Conservation (phyloP, 305 asterid species). For the Ajuga reptans region DNA sequence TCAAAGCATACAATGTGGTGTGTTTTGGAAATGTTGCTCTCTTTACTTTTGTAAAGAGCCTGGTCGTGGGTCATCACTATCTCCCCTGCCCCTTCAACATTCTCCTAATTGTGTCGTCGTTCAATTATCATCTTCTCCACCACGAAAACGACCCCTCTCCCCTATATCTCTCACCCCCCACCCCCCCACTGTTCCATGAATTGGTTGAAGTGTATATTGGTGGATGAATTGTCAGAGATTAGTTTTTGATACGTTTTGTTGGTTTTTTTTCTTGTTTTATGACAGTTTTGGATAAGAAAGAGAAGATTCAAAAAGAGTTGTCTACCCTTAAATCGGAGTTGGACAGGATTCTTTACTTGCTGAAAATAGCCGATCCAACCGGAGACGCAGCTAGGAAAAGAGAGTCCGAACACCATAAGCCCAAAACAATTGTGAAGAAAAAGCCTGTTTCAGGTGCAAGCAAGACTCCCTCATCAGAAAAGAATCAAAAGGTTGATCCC, state of each 20-base stretch:
- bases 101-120: not conserved
- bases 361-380: constrained; percentile 83
- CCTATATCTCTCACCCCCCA: not conserved
- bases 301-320: constrained; percentile 48
- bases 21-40: not conserved
- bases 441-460: constrained; percentile 25
- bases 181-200: constrained; percentile 7
- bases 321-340: constrained; percentile 64
- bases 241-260: constrained; percentile 16
- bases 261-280: constrained; percentile 25
- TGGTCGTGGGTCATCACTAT: not conserved
- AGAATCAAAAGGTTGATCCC: constrained; percentile 18
- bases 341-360: constrained; percentile 75
- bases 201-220: not conserved
- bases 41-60: not conserved
- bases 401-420: constrained; percentile 41
- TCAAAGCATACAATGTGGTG: not conserved
- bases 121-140: not conserved
- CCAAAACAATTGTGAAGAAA: constrained; percentile 20
- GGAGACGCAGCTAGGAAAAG: constrained; percentile 80
- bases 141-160: not conserved
- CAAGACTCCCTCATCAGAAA: constrained; percentile 22
- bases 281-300: constrained; percentile 62
- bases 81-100: not conserved
- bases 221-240: not conserved